phyloP scores from a whole-genome alignment of 2,329 filamentous ascomycete genomes.

The Cercospora sp. region DNA sequence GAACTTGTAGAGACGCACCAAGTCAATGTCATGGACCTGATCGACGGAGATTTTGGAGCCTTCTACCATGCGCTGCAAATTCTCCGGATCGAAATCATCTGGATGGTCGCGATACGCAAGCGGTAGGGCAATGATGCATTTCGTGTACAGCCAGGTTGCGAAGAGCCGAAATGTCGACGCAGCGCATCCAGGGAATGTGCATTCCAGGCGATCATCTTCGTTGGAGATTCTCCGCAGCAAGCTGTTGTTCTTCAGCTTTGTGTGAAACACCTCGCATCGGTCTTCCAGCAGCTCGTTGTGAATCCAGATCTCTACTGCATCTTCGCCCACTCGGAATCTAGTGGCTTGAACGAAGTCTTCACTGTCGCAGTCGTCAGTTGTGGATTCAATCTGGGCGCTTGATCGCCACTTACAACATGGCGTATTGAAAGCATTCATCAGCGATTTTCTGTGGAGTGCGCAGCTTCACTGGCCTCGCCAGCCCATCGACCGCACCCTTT shows the following conservation, averaged over 20 bases:
- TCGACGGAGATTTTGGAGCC: neutral
- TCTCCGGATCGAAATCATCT: neutral
- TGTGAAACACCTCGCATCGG: neutral
- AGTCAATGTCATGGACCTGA: neutral
- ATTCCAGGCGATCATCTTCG: neutral
- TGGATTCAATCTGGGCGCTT: too few species aligned
- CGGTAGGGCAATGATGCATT: neutral
- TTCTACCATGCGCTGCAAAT: neutral
- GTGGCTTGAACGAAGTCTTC: neutral
- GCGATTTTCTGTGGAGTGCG: too few species aligned
- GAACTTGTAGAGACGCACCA: neutral
- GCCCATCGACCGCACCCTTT: too few species aligned
- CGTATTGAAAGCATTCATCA: too few species aligned
- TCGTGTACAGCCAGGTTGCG: neutral
- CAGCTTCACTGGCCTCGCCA: too few species aligned
- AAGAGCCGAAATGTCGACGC: neutral
- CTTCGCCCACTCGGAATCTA: neutral
- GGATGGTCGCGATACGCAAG: too few species aligned
- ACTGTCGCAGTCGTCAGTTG: neutral
- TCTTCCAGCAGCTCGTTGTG: neutral
- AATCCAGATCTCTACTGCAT: neutral
- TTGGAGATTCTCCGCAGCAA: neutral
- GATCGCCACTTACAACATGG: too few species aligned
- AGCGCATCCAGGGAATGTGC: neutral
- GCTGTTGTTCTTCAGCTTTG: neutral